Conservation (phyloP, 2,329 filamentous ascomycete genomes). For the Apiospora koreana region DNA sequence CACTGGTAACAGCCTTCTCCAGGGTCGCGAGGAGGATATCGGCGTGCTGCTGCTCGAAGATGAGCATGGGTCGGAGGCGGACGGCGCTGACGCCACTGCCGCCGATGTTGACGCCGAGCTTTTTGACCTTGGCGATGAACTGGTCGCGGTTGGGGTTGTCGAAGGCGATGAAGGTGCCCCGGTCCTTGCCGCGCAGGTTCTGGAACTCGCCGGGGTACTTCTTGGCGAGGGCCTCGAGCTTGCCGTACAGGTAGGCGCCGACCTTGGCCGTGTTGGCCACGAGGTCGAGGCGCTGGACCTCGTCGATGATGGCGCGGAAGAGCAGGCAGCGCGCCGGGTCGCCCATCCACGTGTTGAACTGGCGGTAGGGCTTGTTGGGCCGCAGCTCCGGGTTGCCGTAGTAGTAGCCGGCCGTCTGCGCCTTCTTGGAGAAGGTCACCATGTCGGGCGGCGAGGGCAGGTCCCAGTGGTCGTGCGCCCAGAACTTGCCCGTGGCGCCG, state of each 20-base stretch:
- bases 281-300: conserved; percentile 76
- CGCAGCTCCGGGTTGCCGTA: conserved; percentile 77
- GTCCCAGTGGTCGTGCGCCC: conserved; percentile 96
- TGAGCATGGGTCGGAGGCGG: conserved; percentile 82
- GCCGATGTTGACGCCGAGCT: conserved; percentile 82
- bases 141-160: conserved; percentile 80
- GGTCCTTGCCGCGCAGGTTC: conserved; percentile 84
- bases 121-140: conserved; percentile 78
- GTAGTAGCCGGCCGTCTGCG: conserved; percentile 91
- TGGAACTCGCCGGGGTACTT: conserved; percentile 76
- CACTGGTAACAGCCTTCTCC: conserved; percentile 65
- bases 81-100: conserved; percentile 77
- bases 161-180: conserved; percentile 92
- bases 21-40: conserved; percentile 79
- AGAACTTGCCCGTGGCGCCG: conserved; percentile 91
- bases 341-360: conserved; percentile 98
- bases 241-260: conserved; percentile 75
- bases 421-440: conserved; percentile 95
- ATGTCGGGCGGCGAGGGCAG: conserved; percentile 81
- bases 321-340: conserved; percentile 83
- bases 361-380: conserved; percentile 90
- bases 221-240: conserved; percentile 66
- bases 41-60: conserved; percentile 89
- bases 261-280: conserved; percentile 77
- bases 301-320: conserved; percentile 82